These are phyloP conservation scores for Aspergillus carbonarius DNA, from an alignment of 2,329 filamentous ascomycete genomes.

Conservation along the genomic window DNA sequence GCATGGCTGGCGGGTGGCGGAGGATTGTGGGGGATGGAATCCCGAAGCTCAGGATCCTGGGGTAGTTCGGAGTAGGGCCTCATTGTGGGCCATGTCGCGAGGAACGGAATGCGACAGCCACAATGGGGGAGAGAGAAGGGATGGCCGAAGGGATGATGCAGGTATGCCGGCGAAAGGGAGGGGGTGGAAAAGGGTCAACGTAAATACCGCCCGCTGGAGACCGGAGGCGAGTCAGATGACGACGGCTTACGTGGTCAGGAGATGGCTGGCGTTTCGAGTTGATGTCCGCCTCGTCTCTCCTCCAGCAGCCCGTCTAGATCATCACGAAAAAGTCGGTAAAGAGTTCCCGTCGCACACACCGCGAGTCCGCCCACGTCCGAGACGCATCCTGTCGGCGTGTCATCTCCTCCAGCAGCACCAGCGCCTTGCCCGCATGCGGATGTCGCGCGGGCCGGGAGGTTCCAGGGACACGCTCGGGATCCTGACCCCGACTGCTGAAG, in stretches of 20 bases:
- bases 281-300: not conserved
- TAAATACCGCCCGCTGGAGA: not conserved
- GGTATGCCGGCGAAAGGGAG: not conserved
- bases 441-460: constrained; percentile 21
- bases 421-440: constrained; percentile 31
- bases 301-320: constrained; percentile 19
- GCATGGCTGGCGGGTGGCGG: constrained; percentile 26
- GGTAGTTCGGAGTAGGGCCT: constrained; percentile 12
- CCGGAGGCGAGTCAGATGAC: constrained; percentile 4
- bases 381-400: constrained; percentile 34
- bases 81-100: constrained; percentile 5
- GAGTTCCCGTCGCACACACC: constrained; percentile 33
- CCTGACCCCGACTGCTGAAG: not conserved
- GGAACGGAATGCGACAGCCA: not conserved
- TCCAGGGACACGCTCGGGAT: constrained; percentile 8
- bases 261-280: not conserved
- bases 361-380: constrained; percentile 36
- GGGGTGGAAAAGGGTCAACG: not conserved
- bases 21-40: constrained; percentile 17
- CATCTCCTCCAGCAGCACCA: constrained; percentile 36
- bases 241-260: constrained; percentile 5
- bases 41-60: constrained; percentile 4
- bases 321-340: constrained; percentile 37
- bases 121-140: not conserved
- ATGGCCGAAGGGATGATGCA: not conserved